Evolutionary conservation across 768 basidiomycete species (phyloP).

Genomic region (Mycena pura): DNA sequence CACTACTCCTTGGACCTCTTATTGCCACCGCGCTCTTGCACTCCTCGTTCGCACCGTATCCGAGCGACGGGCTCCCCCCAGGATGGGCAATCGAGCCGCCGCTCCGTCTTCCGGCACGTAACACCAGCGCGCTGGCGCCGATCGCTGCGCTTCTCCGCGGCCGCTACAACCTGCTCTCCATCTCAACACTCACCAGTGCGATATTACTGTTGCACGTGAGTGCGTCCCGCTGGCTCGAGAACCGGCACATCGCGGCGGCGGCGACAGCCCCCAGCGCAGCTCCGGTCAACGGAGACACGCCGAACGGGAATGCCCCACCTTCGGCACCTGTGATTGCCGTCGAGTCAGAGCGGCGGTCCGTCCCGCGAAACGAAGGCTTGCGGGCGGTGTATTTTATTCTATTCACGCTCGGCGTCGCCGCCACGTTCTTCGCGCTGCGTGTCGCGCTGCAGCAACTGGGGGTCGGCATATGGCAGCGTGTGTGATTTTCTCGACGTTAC

Average conservation of each 20-base stretch:
- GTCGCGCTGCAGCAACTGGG: constrained; percentile 48
- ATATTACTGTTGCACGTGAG: constrained; percentile 81
- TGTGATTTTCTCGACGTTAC: constrained; percentile 33
- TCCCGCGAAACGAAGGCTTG: constrained; percentile 73
- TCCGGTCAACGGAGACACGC: constrained; percentile 23
- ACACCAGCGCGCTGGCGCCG: constrained; percentile 47
- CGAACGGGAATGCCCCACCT: constrained; percentile 10
- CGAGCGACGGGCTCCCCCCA: constrained; percentile 50
- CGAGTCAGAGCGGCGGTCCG: constrained; percentile 77
- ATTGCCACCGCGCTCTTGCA: constrained; percentile 74
- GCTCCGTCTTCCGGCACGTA: constrained; percentile 48
- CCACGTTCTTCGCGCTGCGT: constrained; percentile 56
- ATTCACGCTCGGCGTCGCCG: constrained; percentile 64
- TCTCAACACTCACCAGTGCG: constrained; percentile 81
- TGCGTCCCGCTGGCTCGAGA: constrained; percentile 80
- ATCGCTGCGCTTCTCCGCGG: constrained; percentile 67
- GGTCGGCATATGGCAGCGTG: constrained; percentile 76
- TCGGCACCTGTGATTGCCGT: no score
- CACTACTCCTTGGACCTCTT: constrained; percentile 83
- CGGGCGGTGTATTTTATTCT: constrained; percentile 68
- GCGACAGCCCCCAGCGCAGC: background rate
- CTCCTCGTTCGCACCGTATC: constrained; percentile 51
- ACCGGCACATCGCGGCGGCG: constrained; percentile 38
- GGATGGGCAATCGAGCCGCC: constrained; percentile 86
- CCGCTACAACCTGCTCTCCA: constrained; percentile 77